Evolutionary conservation across 176 grass and related monocot genomes (phyloP), one percentile per base, ranked within the genome.

Genomic region (Aegilops bicornis): DNA sequence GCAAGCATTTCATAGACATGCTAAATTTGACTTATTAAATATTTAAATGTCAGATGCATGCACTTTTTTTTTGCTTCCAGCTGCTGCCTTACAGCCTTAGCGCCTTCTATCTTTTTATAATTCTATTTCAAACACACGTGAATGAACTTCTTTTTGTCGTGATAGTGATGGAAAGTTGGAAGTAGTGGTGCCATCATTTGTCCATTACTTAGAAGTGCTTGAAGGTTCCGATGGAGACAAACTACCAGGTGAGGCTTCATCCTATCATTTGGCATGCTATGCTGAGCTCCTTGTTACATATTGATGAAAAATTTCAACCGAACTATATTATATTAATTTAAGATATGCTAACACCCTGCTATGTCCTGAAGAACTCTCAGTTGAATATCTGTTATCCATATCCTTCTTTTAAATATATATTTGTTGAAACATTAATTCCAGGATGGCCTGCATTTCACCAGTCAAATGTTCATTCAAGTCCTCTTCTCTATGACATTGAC

Each of bases 391-490:
- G 20, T 56, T 81, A 37, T 69, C 31, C 24, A 72, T 81, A 30
- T 77, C 22, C 42, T 33, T 35, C 54, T 33, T 36, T 70, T 11
- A 40, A 40, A 12, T 43, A 70, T 63, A 68, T 77, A 67, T 62
- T 32, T 73, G 40, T 71, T 77, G 14, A 42, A 40, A 64, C 23
- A 31, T 85, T 83, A 40, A 47, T 77, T 65, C 67, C 82, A 97
- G 92, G 96, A 47, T 96, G 96, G 97, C 90, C 94, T 85, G 94
- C 97, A 35, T 99, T 98, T 93, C 94, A 99, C 56, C 97, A 96
- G 54, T 96, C 94, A 76, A 96, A 95, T 68, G 90, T 92, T 72
- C 97, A 99, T 80, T 90, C 97, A 56, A 99, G 92, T 81, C 94
- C 97, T 65, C 86, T 99, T 70, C 80, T 99, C 14, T 99, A 91